Conservation (phyloP, 2,329 filamentous ascomycete species). For the Aspergillus eucalypticola region DNA sequence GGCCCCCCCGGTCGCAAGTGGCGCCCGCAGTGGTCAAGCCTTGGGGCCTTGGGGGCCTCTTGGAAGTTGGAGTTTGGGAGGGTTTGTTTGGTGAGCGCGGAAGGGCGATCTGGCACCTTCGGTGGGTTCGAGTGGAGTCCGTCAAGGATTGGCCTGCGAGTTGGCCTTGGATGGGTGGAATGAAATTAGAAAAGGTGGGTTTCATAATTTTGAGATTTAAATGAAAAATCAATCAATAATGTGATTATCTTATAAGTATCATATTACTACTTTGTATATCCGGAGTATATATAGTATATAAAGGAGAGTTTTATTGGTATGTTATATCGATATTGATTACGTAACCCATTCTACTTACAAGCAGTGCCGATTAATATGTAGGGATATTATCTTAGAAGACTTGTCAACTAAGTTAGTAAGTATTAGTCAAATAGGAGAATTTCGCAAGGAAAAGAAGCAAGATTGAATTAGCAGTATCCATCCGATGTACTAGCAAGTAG, state of each 20-base stretch:
- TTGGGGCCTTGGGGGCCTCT: constrained; percentile 8
- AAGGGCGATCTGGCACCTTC: constrained; percentile 24
- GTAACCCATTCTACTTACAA: no score
- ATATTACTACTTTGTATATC: neutral
- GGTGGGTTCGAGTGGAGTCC: constrained; percentile 18
- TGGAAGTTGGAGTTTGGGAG: constrained; percentile 8
- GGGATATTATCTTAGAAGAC: no score
- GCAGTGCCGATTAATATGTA: no score
- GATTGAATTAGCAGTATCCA: no score
- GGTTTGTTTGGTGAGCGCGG: constrained; percentile 15
- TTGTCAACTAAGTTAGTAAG: no score
- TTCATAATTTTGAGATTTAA: constrained; percentile 1
- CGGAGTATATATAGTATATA: neutral
- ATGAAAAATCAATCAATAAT: neutral
- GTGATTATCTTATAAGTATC: no score
- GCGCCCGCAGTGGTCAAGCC: constrained; percentile 25
- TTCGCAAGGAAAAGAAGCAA: no score
- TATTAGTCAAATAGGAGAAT: no score
- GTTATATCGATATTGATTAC: no score
- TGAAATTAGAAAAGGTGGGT: neutral
- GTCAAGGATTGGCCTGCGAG: constrained; percentile 8
- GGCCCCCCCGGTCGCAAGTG: constrained; percentile 18
- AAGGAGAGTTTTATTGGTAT: no score
- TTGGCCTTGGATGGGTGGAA: constrained; percentile 12
- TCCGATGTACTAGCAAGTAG: no score